Base-by-base conservation (phyloP, 768 basidiomycete species). In the Suillus brevipes region DNA sequence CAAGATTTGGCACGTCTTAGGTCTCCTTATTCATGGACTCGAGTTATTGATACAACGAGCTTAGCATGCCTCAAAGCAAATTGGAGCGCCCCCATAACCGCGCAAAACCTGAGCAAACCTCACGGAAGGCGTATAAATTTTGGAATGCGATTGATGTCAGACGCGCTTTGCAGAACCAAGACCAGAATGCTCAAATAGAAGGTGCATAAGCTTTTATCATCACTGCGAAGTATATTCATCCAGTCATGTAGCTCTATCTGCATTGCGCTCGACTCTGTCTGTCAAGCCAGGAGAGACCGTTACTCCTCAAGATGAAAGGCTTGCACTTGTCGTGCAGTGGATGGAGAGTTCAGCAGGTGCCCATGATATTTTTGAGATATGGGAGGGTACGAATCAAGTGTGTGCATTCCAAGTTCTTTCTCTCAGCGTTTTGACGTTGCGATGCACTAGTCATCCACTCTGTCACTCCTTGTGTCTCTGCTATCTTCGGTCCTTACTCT, bases 221-320 rank as follows among this genome's bases (percentile, higher is more conserved):
- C 36, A 34, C 16, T 4, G 23, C 4, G 25, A 38, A 56, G 5
- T 23, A 65, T 23, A 25, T n/a, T 68, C 9, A 64, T 50, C 14
- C 14, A 10, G 10, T 45, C 25, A 20, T 47, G 4, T 36, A 85
- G 84, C 72, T 34, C 69, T 92, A 37, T 82, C 75, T 34, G 78
- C 83, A 6, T 72, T 94, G 65, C 81, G 90, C 43, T 90, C 90
- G 68, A 88, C 89, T 65, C 72, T 93, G 18, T 84, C 84, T 4
- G 68, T 87, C 34, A 82, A 82, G 69, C 71, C 77, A 1, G 79
- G 74, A 57, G 90, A 92, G 67, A 71, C 67, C 9, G 74, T 91
- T 14, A 64, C 82, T 3, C 81, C 85, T 0, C 80, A 85, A 40
- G 91, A 94, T 74, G 81, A 80, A 40, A 82, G 91, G 40, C 74